Percentiles rank a stretch among this genome's conserved stretches.
Evolutionary conservation across 2,329 filamentous ascomycete genomes (phyloP).

Genomic region (Fusarium udum): DNA sequence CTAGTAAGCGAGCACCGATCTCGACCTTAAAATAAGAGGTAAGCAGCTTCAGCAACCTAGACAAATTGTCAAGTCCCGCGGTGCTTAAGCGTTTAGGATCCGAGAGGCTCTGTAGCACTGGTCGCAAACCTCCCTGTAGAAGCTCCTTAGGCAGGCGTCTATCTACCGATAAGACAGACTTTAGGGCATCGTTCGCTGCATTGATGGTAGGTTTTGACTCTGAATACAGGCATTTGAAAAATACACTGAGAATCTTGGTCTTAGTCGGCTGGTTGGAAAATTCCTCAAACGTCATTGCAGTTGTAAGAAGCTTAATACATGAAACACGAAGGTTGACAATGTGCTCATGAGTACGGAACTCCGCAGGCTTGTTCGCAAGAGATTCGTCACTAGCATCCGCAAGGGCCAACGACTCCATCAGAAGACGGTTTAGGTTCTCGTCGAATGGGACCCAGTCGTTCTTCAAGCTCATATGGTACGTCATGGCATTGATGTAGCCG

Average conservation of each 20-base stretch:
- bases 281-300: constrained; percentile 91
- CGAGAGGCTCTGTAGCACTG: constrained; percentile 95
- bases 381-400: constrained; percentile 96
- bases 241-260: constrained; percentile 85
- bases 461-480: constrained; percentile 90
- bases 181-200: constrained; percentile 89
- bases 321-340: constrained; percentile 93
- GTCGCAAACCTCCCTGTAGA: constrained; percentile 90
- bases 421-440: constrained; percentile 85
- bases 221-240: constrained; percentile 97
- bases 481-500: constrained; percentile 97
- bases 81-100: constrained; percentile 91
- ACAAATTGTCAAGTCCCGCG: constrained; percentile 89
- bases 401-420: constrained; percentile 92
- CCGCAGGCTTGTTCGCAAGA: constrained; percentile 88
- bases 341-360: constrained; percentile 94
- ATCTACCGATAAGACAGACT: constrained; percentile 85
- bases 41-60: constrained; percentile 85
- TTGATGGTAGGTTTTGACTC: constrained; percentile 92
- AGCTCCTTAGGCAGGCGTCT: constrained; percentile 95
- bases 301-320: constrained; percentile 91
- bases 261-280: constrained; percentile 78
- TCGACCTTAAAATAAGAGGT: constrained; percentile 99
- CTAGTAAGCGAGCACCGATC: constrained; percentile 90
- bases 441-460: constrained; percentile 91